These are phyloP conservation scores for Pseudocercospora musae DNA, from an alignment of 2,329 filamentous ascomycete species.

Conservation along the genomic window DNA sequence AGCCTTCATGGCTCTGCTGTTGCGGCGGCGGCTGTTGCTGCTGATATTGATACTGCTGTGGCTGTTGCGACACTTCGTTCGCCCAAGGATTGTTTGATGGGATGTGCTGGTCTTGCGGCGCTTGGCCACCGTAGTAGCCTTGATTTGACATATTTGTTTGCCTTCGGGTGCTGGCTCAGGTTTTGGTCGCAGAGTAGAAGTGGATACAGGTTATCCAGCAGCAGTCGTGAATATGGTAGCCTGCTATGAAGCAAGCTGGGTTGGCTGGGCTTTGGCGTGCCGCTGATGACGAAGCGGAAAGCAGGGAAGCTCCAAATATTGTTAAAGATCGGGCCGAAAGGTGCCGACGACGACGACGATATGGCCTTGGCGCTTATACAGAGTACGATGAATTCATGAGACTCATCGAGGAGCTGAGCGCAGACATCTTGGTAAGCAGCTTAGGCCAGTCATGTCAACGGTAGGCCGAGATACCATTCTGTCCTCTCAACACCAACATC, in stretches of 20 bases:
- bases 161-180: background rate
- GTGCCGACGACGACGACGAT: background rate
- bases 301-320: background rate
- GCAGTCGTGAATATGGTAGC: background rate
- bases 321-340: background rate
- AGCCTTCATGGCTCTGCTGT: background rate
- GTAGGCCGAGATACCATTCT: background rate
- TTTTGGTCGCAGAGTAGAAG: background rate
- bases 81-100: conserved; percentile 22
- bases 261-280: background rate
- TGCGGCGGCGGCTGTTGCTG: conserved; percentile 4
- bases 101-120: conserved; percentile 10
- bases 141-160: conserved; percentile 10
- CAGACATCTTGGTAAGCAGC: background rate
- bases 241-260: background rate
- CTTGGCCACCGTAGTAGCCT: conserved; percentile 14
- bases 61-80: conserved; percentile 12
- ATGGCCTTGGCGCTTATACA: background rate
- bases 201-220: background rate
- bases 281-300: background rate
- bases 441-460: background rate
- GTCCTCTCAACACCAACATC: background rate
- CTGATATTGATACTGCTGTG: conserved; percentile 8
- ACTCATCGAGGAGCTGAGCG: background rate
- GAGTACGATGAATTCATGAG: background rate